A percentile compares a stretch with the other conserved stretches of the same genome.
phyloP scores from a whole-genome alignment of 305 asterid species.

The Nicotiana rustica region DNA sequence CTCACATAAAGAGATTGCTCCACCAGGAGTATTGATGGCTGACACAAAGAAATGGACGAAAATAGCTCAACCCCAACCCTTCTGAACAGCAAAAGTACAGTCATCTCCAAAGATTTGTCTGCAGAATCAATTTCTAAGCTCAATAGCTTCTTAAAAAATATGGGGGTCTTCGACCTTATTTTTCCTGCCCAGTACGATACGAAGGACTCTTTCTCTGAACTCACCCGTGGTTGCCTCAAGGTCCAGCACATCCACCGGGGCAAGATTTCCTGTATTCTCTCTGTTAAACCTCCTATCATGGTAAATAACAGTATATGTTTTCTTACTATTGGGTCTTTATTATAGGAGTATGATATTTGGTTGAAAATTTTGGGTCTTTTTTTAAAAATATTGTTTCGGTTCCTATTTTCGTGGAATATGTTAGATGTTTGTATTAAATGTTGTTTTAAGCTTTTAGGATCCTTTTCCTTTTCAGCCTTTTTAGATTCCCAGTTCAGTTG shows the following conservation, averaged over 20 bases:
- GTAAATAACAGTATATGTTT: slow-evolving; percentile 41
- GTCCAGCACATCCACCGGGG: slow-evolving; percentile 61
- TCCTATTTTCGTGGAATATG: not conserved
- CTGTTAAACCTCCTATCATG: slow-evolving; percentile 62
- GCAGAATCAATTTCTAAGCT: slow-evolving; percentile 28
- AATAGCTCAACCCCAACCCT: not conserved
- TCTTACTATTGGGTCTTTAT: not conserved
- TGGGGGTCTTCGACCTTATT: slow-evolving; percentile 42
- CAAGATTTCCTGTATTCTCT: slow-evolving; percentile 68
- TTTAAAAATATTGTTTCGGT: not conserved
- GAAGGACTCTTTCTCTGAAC: slow-evolving; percentile 62
- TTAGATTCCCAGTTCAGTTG: not conserved
- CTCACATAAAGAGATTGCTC: not conserved
- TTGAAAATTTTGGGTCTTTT: slow-evolving; percentile 10
- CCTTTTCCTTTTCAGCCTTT: not conserved
- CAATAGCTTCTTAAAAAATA: slow-evolving; percentile 33
- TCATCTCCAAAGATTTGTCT: slow-evolving; percentile 40
- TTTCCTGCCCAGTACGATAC: slow-evolving; percentile 57
- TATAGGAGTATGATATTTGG: not conserved
- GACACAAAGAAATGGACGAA: slow-evolving; percentile 5
- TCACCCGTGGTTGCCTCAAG: slow-evolving; percentile 63
- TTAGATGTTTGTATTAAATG: not conserved
- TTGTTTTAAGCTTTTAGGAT: not conserved
- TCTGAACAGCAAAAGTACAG: slow-evolving; percentile 31
- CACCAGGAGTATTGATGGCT: not conserved